Conservation (phyloP, 2,329 filamentous ascomycete species). For the Thielaviopsis punctulata region DNA sequence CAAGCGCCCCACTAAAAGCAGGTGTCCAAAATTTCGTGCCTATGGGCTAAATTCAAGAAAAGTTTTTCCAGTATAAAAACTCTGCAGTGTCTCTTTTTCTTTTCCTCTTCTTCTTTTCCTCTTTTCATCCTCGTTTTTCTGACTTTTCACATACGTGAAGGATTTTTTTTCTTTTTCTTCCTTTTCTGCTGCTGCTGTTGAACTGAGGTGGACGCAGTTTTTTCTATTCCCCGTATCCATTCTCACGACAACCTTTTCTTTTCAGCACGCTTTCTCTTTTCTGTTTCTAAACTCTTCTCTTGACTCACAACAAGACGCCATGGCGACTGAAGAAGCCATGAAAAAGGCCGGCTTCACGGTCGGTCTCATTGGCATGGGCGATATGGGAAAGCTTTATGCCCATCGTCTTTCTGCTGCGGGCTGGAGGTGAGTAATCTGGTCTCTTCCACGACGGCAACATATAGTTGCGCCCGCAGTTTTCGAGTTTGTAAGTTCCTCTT, state of each 20-base stretch:
- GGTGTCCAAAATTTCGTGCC: background rate
- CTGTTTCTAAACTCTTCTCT: background rate
- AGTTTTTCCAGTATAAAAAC: background rate
- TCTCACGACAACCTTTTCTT: background rate
- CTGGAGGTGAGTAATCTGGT: conserved; percentile 60
- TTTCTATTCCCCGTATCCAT: background rate
- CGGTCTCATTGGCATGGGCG: conserved; percentile 96
- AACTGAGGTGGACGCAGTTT: background rate
- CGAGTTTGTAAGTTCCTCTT: conserved; percentile 22
- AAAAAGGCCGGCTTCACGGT: conserved; percentile 48
- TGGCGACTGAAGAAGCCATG: conserved; percentile 22
- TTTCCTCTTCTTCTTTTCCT: background rate
- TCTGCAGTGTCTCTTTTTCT: background rate
- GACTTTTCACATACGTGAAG: background rate
- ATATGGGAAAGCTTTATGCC: conserved; percentile 99
- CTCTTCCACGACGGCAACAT: conserved; percentile 9
- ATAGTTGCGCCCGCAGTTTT: conserved; percentile 12
- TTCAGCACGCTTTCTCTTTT: background rate
- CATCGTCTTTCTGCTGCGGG: conserved; percentile 73
- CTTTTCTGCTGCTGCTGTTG: background rate
- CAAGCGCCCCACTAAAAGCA: background rate
- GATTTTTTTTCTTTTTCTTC: background rate
- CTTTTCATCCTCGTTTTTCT: background rate
- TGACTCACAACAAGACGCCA: background rate
- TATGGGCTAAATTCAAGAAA: background rate